Conservation (phyloP, 768 basidiomycete species). For the Dentipellis fragilis region DNA sequence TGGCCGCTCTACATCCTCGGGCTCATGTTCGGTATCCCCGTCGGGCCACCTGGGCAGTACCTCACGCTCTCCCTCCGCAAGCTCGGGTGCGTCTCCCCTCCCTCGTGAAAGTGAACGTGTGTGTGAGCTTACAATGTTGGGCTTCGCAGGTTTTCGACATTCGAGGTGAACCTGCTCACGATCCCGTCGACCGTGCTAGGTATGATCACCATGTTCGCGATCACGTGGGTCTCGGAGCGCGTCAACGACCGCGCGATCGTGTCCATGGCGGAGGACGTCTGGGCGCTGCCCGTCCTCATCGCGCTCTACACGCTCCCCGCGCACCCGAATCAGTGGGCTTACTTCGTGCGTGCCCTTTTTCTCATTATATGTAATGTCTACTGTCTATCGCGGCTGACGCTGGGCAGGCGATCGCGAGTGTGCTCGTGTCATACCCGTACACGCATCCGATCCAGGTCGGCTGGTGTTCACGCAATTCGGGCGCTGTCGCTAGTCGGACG, state of each 20-base stretch:
- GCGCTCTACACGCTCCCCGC: slow-evolving; percentile 39
- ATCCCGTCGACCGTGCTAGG: slow-evolving; percentile 45
- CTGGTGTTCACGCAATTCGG: slow-evolving; percentile 53
- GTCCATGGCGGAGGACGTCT: slow-evolving; percentile 44
- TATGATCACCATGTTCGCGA: slow-evolving; percentile 40
- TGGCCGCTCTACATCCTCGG: slow-evolving; percentile 59
- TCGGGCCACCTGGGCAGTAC: slow-evolving; percentile 39
- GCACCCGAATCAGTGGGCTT: slow-evolving; percentile 42
- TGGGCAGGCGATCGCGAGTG: slow-evolving; percentile 32
- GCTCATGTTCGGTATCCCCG: slow-evolving; percentile 42
- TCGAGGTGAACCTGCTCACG: slow-evolving; percentile 48
- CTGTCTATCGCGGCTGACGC: not conserved
- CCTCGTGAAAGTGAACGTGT: not conserved
- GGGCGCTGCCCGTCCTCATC: slow-evolving; percentile 53
- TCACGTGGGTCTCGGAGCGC: slow-evolving; percentile 41
- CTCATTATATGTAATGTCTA: not conserved
- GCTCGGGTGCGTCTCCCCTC: slow-evolving; percentile 30
- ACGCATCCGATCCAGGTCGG: slow-evolving; percentile 45
- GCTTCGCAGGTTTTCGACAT: slow-evolving; percentile 40
- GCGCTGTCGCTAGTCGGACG: slow-evolving; percentile 48
- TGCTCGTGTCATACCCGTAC: slow-evolving; percentile 37
- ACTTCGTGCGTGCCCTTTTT: slow-evolving; percentile 30
- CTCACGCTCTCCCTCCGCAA: slow-evolving; percentile 47
- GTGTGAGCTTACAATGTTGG: no score
- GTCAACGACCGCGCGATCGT: slow-evolving; percentile 46